Percentiles rank a stretch among this genome's conserved stretches.
phyloP scores from a whole-genome alignment of 2,329 filamentous ascomycete genomes.

The Sclerotinia subarctica region DNA sequence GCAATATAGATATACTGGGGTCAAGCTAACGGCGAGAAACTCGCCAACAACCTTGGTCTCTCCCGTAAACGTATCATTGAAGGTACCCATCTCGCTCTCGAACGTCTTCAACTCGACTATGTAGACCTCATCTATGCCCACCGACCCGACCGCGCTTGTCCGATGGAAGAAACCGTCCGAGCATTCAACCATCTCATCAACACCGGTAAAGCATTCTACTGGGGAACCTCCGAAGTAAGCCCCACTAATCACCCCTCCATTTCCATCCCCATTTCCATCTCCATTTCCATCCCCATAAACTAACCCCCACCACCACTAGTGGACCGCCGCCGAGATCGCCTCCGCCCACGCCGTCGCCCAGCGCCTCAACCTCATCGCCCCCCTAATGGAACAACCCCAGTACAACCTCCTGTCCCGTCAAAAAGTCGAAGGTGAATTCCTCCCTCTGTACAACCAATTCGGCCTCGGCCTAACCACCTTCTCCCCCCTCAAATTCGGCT shows the following conservation, averaged over 20 bases:
- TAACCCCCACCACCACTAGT: conserved; percentile 67
- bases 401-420: conserved; percentile 63
- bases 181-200: conserved; percentile 69
- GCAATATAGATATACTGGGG: conserved; percentile 60
- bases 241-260: conserved; percentile 59
- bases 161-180: conserved; percentile 68
- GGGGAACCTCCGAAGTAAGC: conserved; percentile 68
- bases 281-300: conserved; percentile 59
- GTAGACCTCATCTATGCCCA: conserved; percentile 70
- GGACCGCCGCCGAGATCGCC: conserved; percentile 63
- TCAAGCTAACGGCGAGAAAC: conserved; percentile 55
- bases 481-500: conserved; percentile 57
- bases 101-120: conserved; percentile 53
- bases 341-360: conserved; percentile 61
- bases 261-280: conserved; percentile 61
- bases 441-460: conserved; percentile 56
- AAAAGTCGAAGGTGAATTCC: conserved; percentile 62
- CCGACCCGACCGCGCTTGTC: conserved; percentile 63
- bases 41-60: conserved; percentile 64
- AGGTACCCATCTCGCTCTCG: conserved; percentile 57
- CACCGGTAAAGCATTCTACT: conserved; percentile 66
- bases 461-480: conserved; percentile 62
- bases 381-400: conserved; percentile 63
- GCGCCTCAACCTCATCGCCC: conserved; percentile 58
- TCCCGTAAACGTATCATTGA: conserved; percentile 69